Evolutionary conservation across 2,329 filamentous ascomycete species (phyloP), one percentile per base, ranked within the genome.

Genomic region (Anisogramma anomala): DNA sequence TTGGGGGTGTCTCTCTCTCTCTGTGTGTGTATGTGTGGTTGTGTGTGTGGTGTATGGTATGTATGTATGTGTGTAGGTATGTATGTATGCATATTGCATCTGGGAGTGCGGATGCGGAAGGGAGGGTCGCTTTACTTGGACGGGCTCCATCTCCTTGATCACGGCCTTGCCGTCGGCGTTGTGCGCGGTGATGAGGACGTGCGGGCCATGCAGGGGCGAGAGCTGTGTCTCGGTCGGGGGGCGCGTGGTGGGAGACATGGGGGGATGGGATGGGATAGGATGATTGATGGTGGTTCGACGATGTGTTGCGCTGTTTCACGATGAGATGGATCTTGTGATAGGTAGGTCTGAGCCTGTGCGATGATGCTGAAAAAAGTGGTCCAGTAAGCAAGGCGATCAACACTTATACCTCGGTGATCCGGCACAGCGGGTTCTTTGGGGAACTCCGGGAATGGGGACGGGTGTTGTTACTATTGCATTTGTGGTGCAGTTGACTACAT

Each of bases 171-270:
- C 41, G 22, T 47, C 37, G 2, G 19, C 19, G 14, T 47, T 44
- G 34, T 47, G 45, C 2, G 45, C 32, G 19, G 45, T 47, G 26
- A 47, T 40, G 32, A 44, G 41, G 17, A 44, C 45, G 3, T 39
- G 33, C 5, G 25, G 30, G 6, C 41, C 41, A 3, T 35, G 45
- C 20, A 41, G 39, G 6, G 37, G 33, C 9, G 45, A 44, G 34
- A 39, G 31, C 13, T 44, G 45, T 15, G 49, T 35, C 42, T 50
- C 49, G 14, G 47, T 53, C 13, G 50, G 46, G 14, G 47, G 38
- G 20, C 36, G 28, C 14, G 50, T 42, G 6, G 45, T 39, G 19
- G 46, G 36, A 36, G 53, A 35, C 28, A 47, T 47, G 5, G 11
- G n/a, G n/a, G n/a, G n/a, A n/a, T n/a, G n/a, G n/a, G n/a, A n/a